These are phyloP conservation scores for Nepenthes mirabilis DNA, from an alignment of 148 eudicot species.

Conservation along the genomic window DNA sequence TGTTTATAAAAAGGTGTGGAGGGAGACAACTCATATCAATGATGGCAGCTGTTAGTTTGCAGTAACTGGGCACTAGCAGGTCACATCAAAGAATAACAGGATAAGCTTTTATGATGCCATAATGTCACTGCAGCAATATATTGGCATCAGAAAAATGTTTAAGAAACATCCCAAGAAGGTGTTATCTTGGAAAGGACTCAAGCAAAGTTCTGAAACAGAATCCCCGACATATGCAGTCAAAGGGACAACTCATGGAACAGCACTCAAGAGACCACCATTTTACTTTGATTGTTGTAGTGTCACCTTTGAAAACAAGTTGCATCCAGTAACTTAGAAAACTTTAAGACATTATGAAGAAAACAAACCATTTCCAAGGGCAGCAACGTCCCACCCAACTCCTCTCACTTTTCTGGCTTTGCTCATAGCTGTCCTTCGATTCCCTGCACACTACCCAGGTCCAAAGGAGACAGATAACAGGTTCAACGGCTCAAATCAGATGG, in stretches of 20 bases:
- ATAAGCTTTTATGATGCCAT: no score
- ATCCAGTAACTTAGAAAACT: not conserved
- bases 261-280: no score
- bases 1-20: not conserved
- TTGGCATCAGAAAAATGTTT: no score
- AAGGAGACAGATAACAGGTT: not conserved
- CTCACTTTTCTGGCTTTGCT: conserved; percentile 70
- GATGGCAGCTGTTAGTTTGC: not conserved
- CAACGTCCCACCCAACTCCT: conserved; percentile 93
- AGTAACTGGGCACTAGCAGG: no score
- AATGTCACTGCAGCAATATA: no score
- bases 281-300: not conserved
- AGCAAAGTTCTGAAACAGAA: no score
- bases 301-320: not conserved
- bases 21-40: not conserved
- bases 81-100: no score
- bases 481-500: not conserved
- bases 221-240: no score
- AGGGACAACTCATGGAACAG: no score
- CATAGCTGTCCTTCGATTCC: conserved; percentile 96
- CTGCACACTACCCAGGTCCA: conserved; percentile 62
- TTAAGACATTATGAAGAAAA: not conserved
- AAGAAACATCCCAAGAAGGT: no score
- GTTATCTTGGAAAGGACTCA: no score
- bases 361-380: conserved; percentile 95